These are phyloP conservation scores for Claviceps sp. DNA, from an alignment of 2,329 filamentous ascomycete species.

Conservation along the genomic window DNA sequence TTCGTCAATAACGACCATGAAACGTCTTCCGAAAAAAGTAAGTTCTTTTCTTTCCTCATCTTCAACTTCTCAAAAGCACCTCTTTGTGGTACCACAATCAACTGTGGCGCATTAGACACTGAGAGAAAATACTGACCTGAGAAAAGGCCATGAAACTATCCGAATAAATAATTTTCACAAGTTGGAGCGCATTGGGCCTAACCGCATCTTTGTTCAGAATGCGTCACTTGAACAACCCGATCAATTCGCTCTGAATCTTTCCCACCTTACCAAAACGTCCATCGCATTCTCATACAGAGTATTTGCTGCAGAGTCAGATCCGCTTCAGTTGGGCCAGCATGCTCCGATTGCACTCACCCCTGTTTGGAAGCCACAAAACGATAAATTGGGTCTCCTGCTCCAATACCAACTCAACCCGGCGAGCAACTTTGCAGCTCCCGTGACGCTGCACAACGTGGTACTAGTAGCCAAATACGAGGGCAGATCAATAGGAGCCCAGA, in stretches of 20 bases:
- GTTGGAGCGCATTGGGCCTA: slow-evolving; percentile 88
- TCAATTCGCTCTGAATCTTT: slow-evolving; percentile 65
- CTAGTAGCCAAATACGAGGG: slow-evolving; percentile 61
- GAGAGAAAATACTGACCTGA: not conserved
- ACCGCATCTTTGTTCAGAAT: slow-evolving; percentile 77
- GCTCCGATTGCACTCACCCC: slow-evolving; percentile 63
- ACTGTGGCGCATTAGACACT: not conserved
- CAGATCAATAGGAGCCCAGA: slow-evolving; percentile 54
- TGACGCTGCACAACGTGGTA: slow-evolving; percentile 55
- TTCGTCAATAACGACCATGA: slow-evolving; percentile 58
- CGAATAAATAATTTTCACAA: slow-evolving; percentile 75
- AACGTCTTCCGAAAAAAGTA: slow-evolving; percentile 32
- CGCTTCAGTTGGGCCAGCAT: slow-evolving; percentile 33
- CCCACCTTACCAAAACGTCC: slow-evolving; percentile 57
- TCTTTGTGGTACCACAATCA: not conserved
- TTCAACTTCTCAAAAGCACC: not conserved
- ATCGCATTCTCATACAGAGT: slow-evolving; percentile 90
- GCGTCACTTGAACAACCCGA: slow-evolving; percentile 51
- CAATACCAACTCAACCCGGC: slow-evolving; percentile 72
- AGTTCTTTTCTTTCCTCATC: slow-evolving; percentile 12
- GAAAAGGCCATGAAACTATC: slow-evolving; percentile 43
- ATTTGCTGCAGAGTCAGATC: slow-evolving; percentile 50
- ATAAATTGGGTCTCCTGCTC: slow-evolving; percentile 75
- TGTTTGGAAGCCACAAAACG: slow-evolving; percentile 70
- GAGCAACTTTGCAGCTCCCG: slow-evolving; percentile 30